Conservation (phyloP, 1,284 basidiomycete species). For the Austropuccinia psidii region DNA sequence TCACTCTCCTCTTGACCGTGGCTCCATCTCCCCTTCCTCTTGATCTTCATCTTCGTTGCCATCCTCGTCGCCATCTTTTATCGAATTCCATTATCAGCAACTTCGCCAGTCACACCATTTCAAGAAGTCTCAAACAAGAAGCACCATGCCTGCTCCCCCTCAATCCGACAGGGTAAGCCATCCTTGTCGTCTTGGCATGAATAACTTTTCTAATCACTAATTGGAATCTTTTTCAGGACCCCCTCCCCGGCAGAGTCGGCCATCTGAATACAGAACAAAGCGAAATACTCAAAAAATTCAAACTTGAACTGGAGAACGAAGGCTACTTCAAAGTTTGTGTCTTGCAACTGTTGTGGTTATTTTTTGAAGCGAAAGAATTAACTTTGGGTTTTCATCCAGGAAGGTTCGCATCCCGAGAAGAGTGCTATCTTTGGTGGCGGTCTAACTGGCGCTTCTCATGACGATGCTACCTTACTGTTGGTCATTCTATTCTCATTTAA, state of each 20-base stretch:
- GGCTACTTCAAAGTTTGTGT: constrained; percentile 9
- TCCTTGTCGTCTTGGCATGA: too few relatives aligned
- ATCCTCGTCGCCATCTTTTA: too few relatives aligned
- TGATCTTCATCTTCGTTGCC: too few relatives aligned
- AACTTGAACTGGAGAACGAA: background rate
- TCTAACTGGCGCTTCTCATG: background rate
- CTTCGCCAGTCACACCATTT: background rate
- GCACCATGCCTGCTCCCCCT: background rate
- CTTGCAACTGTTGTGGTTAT: background rate
- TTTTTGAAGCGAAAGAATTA: constrained; percentile 49
- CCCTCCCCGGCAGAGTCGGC: constrained; percentile 68
- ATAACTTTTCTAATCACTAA: background rate
- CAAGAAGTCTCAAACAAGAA: too few relatives aligned
- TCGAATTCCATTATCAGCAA: too few relatives aligned
- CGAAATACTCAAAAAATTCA: background rate
- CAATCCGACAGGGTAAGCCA: background rate
- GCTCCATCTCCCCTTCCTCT: too few relatives aligned
- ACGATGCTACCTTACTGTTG: constrained; percentile 24
- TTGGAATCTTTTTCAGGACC: too few relatives aligned
- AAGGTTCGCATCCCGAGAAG: constrained; percentile 39
- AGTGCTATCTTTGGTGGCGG: constrained; percentile 33
- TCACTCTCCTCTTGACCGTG: too few relatives aligned
- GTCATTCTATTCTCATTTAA: background rate
- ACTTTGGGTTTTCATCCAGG: constrained; percentile 63
- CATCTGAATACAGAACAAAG: constrained; percentile 55